Evolutionary conservation across 768 basidiomycete species (phyloP).

Genomic region (Suillus cothurnatus): DNA sequence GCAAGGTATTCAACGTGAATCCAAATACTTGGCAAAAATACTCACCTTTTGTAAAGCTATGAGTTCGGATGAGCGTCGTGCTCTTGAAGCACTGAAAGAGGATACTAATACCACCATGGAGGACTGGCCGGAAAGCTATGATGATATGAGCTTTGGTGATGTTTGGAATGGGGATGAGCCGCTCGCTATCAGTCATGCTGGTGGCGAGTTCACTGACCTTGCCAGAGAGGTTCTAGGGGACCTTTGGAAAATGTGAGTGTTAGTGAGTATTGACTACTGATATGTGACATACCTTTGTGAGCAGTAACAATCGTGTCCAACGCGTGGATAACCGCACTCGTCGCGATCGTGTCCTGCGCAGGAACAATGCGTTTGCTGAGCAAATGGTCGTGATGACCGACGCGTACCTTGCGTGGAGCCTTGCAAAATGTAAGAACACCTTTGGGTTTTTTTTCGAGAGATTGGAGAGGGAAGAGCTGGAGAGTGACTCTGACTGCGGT

Average conservation of each 20-base stretch:
- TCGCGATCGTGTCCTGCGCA: conserved; percentile 1
- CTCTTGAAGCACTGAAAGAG: not conserved
- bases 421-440: not conserved
- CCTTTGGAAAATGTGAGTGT: conserved; percentile 11
- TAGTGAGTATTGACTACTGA: not conserved
- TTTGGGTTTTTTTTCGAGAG: not conserved
- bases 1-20: not conserved
- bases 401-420: conserved; percentile 12
- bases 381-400: conserved; percentile 3
- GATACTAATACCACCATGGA: too few species aligned
- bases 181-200: conserved; percentile 10
- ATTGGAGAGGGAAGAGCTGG: not conserved
- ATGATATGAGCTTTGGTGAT: conserved; percentile 1
- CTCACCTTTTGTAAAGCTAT: not conserved
- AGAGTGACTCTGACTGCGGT: not conserved
- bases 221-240: conserved; percentile 5
- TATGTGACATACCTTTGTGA: not conserved
- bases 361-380: not conserved
- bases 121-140: not conserved
- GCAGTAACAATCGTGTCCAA: not conserved
- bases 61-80: not conserved
- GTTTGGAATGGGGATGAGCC: not conserved
- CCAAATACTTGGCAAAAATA: not conserved
- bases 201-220: conserved; percentile 11
- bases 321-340: not conserved